These are phyloP conservation scores for Pseudognaphalium luteoalbum DNA, from an alignment of 129 eudicot genomes.

Conservation along the genomic window DNA sequence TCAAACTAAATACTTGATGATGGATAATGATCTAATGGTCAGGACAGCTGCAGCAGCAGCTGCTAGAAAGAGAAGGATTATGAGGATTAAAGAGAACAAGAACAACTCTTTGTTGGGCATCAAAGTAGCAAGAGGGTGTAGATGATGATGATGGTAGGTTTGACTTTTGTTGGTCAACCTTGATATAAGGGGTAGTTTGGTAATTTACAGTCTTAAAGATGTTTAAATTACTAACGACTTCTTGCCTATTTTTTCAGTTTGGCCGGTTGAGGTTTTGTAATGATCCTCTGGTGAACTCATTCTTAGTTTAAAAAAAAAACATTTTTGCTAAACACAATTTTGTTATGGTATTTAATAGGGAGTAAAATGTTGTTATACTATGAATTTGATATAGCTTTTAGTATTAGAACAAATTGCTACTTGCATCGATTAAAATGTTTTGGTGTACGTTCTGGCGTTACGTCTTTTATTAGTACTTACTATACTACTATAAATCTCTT, in stretches of 20 bases:
- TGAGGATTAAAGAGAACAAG: conserved; percentile 43
- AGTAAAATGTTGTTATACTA: too few species aligned
- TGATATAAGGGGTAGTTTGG: conserved; percentile 21
- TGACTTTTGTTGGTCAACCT: conserved; percentile 28
- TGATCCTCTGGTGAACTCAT: neutral
- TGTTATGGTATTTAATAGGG: too few species aligned
- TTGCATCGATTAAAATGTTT: too few species aligned
- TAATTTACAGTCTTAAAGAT: conserved; percentile 14
- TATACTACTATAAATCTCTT: too few species aligned
- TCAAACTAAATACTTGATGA: conserved; percentile 18
- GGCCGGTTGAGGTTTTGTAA: conserved; percentile 7
- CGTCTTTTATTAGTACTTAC: too few species aligned
- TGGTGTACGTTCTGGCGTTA: too few species aligned
- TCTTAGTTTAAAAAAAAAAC: too few species aligned
- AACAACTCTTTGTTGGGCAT: conserved; percentile 21
- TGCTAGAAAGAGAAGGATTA: conserved; percentile 46
- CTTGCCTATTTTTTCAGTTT: conserved; percentile 18
- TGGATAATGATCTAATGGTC: conserved; percentile 32
- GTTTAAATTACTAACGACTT: conserved; percentile 13
- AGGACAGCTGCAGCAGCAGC: conserved; percentile 48
- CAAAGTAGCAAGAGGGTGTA: conserved; percentile 22
- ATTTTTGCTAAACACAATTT: too few species aligned
- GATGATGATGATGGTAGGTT: conserved; percentile 30
- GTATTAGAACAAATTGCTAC: too few species aligned
- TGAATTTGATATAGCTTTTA: too few species aligned